phyloP scores from a whole-genome alignment of 2,329 filamentous ascomycete genomes.

The Fusarium succisae region DNA sequence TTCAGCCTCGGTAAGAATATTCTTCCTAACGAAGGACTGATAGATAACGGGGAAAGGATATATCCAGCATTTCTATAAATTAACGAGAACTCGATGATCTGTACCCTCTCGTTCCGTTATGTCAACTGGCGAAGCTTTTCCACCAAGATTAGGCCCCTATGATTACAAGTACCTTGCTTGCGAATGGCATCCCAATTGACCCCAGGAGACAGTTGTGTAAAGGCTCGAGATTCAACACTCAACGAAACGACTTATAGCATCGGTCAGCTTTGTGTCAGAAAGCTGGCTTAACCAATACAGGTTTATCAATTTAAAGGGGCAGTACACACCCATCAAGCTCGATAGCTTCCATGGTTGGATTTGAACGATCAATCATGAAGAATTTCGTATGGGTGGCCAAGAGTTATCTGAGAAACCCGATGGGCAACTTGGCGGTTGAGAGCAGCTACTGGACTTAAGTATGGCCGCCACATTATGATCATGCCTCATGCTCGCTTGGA shows the following conservation, averaged over 20 bases:
- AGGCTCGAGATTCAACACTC: not conserved
- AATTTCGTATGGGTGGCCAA: not conserved
- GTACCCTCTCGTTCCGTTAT: not conserved
- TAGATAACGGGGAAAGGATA: not conserved
- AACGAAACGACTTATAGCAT: no score
- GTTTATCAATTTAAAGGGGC: not conserved
- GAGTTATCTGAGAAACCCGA: not conserved
- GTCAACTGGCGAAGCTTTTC: not conserved
- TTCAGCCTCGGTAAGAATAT: conserved; percentile 19
- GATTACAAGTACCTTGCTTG: not conserved
- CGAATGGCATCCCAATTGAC: not conserved
- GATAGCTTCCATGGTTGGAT: not conserved
- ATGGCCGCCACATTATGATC: not conserved
- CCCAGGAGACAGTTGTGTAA: not conserved
- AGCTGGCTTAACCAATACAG: not conserved
- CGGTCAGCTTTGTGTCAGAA: not conserved
- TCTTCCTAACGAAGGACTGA: not conserved
- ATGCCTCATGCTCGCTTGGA: not conserved
- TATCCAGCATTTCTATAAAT: not conserved
- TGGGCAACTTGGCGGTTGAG: not conserved
- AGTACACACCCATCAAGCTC: not conserved
- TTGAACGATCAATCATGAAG: not conserved
- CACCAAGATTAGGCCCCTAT: not conserved
- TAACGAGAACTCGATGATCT: not conserved
- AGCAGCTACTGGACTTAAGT: not conserved